Evolutionary conservation across 1,284 basidiomycete genomes (phyloP), one percentile per base, ranked within the genome.

Genomic region (Entoloma clypeatum): DNA sequence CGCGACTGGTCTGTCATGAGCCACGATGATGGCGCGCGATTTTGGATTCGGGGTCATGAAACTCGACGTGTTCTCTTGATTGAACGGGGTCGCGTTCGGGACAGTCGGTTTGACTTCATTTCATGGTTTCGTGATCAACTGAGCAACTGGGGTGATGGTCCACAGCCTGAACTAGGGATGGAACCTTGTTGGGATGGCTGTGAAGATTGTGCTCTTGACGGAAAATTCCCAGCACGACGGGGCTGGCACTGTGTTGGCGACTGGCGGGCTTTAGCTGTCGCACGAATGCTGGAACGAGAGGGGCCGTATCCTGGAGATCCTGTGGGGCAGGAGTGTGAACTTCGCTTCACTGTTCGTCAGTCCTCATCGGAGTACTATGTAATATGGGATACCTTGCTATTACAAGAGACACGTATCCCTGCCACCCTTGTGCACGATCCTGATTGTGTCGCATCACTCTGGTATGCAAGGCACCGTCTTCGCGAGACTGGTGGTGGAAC

Each of bases 141-240:
- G 7, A 10, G 6, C 17, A 32, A 31, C 17, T 31, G 9, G 13
- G 9, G 7, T 14, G 30, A 31, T 3, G 21, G 30, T 4, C 17
- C 14, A 18, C 8, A 17, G 9, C 17, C 8, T 3, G 7, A 32
- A 13, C 14, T 11, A 5, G 8, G 5, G 2, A 19, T 10, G 17
- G n/a, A 17, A 7, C 42, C 42, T n/a, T 44, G 42, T 27, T 39
- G 24, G 23, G 36, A 39, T 29, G 42, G 37, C 5, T 44, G 36
- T 28, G 22, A 10, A 4, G 17, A 14, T 9, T 44, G 42, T 17
- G 11, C 24, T 3, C n/a, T 19, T 7, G 25, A 34, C 16, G 30
- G 42, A 1, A 1, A 10, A 28, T 4, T 35, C 11, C 9, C 9
- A 4, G 17, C 9, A 14, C 14, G 10, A 10, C 37, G 26, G 4